Base-by-base conservation (phyloP, 352 stramenopile species). In the Phytophthora kernoviae region DNA sequence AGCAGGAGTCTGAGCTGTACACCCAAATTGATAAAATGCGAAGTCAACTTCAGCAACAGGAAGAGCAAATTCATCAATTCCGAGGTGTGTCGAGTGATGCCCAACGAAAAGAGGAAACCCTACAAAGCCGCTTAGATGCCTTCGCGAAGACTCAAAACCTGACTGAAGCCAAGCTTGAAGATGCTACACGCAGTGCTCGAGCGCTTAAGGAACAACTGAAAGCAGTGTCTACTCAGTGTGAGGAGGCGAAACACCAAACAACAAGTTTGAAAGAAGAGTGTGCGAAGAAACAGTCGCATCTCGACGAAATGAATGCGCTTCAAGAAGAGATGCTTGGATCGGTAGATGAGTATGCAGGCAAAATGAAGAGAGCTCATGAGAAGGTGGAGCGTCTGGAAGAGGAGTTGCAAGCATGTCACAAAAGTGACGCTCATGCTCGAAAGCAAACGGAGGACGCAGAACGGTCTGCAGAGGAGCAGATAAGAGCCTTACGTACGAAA, bases 281-380 rank as follows among this genome's bases (percentile, higher is more conserved):
- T 9, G 11, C 52, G 9, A 65, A 62, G 9, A 68, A 68, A 5
- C 60, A 75, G 21, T 32, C 45, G 2, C 75, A 85, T 50, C 56
- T 91, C 2, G 68, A 89, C 5, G 84, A 91, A 44, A 57, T 91
- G 11, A 87, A 89, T 33, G 53, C 59, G 0, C 62, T 94, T 1
- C 84, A 94, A 44, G 84, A 94, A 32, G 81, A 88, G 24, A 15
- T 94, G 1, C 70, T 94, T 4, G 40, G 65, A 6, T 84, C 76
- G 0, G 72, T 92, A 10, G 78, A 90, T 18, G 71, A 79, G 30
- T 73, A 84, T 41, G 60, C 78, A 17, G 30, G 34, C 0, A 66
- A 63, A 9, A 44, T 58, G 3, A 77, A 81, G 36, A 62, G 73
- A 32, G 56, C 63, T 2, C 50, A 56, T 1, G 56, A 53, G 21